Conservation (phyloP, 2,329 filamentous ascomycete genomes). For the Aspergillus japonicus region DNA sequence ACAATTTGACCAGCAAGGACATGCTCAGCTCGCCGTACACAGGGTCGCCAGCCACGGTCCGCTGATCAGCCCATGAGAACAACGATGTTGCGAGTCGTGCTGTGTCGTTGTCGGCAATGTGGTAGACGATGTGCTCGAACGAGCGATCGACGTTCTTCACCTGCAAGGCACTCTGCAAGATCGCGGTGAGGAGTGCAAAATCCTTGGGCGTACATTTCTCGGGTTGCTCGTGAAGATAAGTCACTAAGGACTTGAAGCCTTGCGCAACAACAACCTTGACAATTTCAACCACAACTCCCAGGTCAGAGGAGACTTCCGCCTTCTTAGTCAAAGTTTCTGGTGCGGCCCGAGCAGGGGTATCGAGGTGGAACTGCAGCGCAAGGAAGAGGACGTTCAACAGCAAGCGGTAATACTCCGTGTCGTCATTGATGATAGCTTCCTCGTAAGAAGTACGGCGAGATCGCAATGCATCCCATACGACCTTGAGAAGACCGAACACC, state of each 20-base stretch:
- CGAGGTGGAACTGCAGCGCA: conserved; percentile 59
- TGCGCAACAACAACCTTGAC: conserved; percentile 74
- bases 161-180: conserved; percentile 79
- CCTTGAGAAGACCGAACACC: conserved; percentile 54
- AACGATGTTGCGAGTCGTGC: conserved; percentile 80
- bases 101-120: conserved; percentile 65
- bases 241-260: conserved; percentile 78
- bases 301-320: conserved; percentile 41
- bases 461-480: conserved; percentile 62
- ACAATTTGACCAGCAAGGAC: conserved; percentile 83
- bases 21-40: conserved; percentile 92
- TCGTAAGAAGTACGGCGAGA: conserved; percentile 59
- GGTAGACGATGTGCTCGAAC: conserved; percentile 67
- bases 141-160: conserved; percentile 73
- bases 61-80: conserved; percentile 89
- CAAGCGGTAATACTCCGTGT: conserved; percentile 73
- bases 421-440: conserved; percentile 54
- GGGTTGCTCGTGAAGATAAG: conserved; percentile 75
- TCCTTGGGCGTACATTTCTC: conserved; percentile 69
- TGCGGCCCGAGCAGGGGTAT: conserved; percentile 33
- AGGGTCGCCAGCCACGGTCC: conserved; percentile 76
- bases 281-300: conserved; percentile 71
- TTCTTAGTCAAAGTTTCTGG: conserved; percentile 37
- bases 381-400: conserved; percentile 84
- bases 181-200: conserved; percentile 80